Percentiles rank a stretch among this genome's conserved stretches.
phyloP scores from a whole-genome alignment of 768 basidiomycete genomes.

The Fibroporia radiculosa region DNA sequence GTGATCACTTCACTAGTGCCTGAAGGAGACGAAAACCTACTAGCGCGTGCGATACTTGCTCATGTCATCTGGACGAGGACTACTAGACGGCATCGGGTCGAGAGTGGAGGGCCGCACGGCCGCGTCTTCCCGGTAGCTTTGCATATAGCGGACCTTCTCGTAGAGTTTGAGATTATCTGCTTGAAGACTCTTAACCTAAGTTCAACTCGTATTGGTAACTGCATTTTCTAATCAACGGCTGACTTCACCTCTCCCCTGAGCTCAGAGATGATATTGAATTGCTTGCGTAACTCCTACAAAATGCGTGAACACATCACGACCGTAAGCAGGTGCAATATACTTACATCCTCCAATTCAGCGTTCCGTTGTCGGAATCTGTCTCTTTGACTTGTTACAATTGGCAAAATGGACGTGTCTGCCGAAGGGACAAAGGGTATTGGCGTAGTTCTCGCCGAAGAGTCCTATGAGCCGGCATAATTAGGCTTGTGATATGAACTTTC shows the following conservation, averaged over 20 bases:
- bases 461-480: constrained; percentile 8
- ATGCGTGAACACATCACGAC: not conserved
- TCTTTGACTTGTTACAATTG: constrained; percentile 94
- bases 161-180: constrained; percentile 95
- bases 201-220: not conserved
- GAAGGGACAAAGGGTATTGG: constrained; percentile 67
- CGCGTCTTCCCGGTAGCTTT: constrained; percentile 83
- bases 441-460: constrained; percentile 36
- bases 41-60: constrained; percentile 87
- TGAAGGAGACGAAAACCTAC: constrained; percentile 17
- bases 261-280: constrained; percentile 91
- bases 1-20: no score
- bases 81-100: constrained; percentile 50
- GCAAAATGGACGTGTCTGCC: constrained; percentile 92
- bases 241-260: constrained; percentile 85
- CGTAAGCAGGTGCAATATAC: constrained; percentile 7
- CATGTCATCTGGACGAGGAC: constrained; percentile 57
- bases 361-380: constrained; percentile 98
- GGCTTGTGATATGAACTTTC: not conserved
- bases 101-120: constrained; percentile 49
- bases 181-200: constrained; percentile 52
- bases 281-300: constrained; percentile 81
- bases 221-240: not conserved
- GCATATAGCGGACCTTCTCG: constrained; percentile 99
- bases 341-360: constrained; percentile 90